Evolutionary conservation across 805 yeast species (phyloP), one percentile per base, ranked within the genome.

Genomic region (Lipomyces spencermartinsiae): DNA sequence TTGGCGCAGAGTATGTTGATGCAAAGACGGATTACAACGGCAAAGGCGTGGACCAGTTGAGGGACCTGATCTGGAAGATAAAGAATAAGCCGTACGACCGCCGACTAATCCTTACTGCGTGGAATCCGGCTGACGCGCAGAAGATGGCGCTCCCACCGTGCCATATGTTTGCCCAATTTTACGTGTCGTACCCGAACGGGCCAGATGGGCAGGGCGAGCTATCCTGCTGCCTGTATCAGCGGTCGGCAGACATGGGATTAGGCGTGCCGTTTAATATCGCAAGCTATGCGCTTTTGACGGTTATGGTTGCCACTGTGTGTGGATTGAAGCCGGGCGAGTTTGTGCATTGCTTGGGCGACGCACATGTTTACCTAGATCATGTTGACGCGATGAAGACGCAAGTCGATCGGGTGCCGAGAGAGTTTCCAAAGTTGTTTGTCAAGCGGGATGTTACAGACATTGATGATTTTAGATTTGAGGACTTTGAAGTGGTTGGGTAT

Each of bases 241-340:
- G 99, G 75, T 91, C 97, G n/a, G 94, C 98, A 79, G 99, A 95
- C 77, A 93, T 95, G 97, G 99, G 99, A 0, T 85, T 95, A n/a
- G 99, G 99, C 14, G 98, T 95, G 29, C 99, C 99, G 0, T 95
- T 95, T 80, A 95, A 95, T 77, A 95, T 95, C 75, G 99, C 99
- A 0, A 92, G 98, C 0, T 95, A 95, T 77, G 97, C 99, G 0
- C 82, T 95, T 64, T 83, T 95, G 69, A 93, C 98, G 1, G 89
- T 86, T 74, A 94, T 95, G 98, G 90, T 95, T 71, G 99, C 99
- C 1, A 92, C 91, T 70, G 90, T 95, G n/a, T 93, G 93, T 57
- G 97, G 87, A 72, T 89, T 93, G 91, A 97, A 93, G 73, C 90
- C 97, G 69, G 98, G 98, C 55, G 98, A 93, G 74, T 92, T 95